Conservation (phyloP, 1,284 basidiomycete genomes). For the Ganoderma leucocontextum region DNA sequence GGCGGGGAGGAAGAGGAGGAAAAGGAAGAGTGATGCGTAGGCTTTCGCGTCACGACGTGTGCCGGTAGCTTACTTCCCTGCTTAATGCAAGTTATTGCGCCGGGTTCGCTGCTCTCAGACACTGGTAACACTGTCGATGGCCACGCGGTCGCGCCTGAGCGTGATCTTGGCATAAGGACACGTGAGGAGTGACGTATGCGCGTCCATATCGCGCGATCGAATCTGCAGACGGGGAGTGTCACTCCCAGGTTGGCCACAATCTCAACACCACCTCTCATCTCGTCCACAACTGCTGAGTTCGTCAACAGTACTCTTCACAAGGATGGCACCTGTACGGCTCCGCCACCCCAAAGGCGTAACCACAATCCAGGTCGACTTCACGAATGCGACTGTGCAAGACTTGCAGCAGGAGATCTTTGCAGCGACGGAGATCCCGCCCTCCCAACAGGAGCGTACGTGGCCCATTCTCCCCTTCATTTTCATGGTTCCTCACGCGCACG, state of each 20-base stretch:
- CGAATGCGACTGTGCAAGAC: constrained; percentile 71
- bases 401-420: constrained; percentile 76
- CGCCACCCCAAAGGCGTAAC: constrained; percentile 85
- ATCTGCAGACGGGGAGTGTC: constrained; percentile 1
- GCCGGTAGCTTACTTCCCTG: background rate
- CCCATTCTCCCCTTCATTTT: constrained; percentile 3
- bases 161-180: constrained; percentile 18
- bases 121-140: background rate
- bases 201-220: constrained; percentile 26
- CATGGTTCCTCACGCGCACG: background rate
- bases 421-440: constrained; percentile 75
- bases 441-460: constrained; percentile 77
- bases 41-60: background rate
- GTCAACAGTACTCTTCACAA: background rate
- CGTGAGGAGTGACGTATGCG: constrained; percentile 23
- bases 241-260: background rate
- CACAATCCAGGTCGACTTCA: constrained; percentile 76
- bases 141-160: constrained; percentile 16
- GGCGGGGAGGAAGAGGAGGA: background rate
- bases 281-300: background rate
- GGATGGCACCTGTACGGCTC: constrained; percentile 75
- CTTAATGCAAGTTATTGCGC: constrained; percentile 4
- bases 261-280: background rate
- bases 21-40: constrained; percentile 12
- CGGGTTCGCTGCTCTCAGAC: background rate